Evolutionary conservation across 495 filamentous ascomycete species (phyloP), one percentile per base, ranked within the genome.

Genomic region (Eremomyces bilateralis): DNA sequence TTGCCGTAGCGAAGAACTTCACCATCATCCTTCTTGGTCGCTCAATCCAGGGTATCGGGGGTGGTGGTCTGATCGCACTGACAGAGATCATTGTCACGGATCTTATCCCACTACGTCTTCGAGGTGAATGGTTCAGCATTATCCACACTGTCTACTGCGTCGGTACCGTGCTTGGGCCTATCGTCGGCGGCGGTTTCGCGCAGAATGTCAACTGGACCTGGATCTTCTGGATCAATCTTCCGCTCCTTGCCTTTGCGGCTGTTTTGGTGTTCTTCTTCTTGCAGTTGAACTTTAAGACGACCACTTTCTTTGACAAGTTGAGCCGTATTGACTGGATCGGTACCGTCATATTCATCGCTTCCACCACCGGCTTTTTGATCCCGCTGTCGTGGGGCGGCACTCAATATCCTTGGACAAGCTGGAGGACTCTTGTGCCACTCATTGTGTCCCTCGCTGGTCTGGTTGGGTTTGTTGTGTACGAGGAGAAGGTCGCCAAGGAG

Each of bases 11-110:
- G 0, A 56, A 64, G 34, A 63, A 64, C 42, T 69, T 81, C 31
- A 58, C 57, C 4, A 47, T 66, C 16, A 56, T 83, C 22, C 59
- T 81, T 15, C 54, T 70, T 28, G 74, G 76, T 4, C 63, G 77
- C 15, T 56, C 63, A 2, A 53, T 81, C 11, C 77, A 82, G 35
- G 77, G 77, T 15, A 54, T 76, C n/a, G 77, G 76, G 16, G 73
- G 72, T 15, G 76, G 77, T 15, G 76, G 76, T 1, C 60, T 77
- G 8, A 61, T 71, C 28, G 60, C 60, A 4, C 49, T 80, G 21
- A 69, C 67, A 1, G 67, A 76, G 42, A 65, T 80, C 30, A 44
- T 80, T 2, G 59, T 84, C 37, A 67, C 73, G 0, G 74, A 80
- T 40, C 50, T 77, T 3, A 65, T 69, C 21, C 65, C 67, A 10